Percentiles rank a stretch among this genome's conserved stretches.
Evolutionary conservation across 345 rosid genomes (phyloP).

Genomic region (Dipteronia dyeriana): DNA sequence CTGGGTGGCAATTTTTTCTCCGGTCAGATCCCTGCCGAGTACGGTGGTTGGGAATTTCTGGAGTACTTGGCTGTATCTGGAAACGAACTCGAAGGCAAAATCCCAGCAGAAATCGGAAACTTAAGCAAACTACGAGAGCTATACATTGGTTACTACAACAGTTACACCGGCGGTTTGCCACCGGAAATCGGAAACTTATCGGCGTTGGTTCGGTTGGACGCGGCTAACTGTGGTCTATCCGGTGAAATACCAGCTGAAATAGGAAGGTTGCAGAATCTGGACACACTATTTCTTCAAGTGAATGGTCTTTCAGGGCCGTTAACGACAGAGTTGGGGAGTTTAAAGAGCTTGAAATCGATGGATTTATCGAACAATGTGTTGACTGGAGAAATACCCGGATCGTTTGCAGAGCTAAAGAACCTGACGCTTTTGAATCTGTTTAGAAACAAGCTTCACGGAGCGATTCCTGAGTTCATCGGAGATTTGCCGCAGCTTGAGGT

Average conservation of each 20-base stretch:
- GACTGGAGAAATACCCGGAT: slow-evolving; percentile 68
- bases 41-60: slow-evolving; percentile 66
- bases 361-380: slow-evolving; percentile 87
- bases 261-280: slow-evolving; percentile 67
- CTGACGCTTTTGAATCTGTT: slow-evolving; percentile 75
- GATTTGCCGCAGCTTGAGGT: slow-evolving; percentile 76
- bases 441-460: slow-evolving; percentile 78
- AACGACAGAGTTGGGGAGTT: slow-evolving; percentile 57
- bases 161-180: slow-evolving; percentile 60
- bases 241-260: slow-evolving; percentile 73
- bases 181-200: slow-evolving; percentile 80
- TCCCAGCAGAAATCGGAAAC: slow-evolving; percentile 84
- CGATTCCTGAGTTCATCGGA: slow-evolving; percentile 78
- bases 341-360: slow-evolving; percentile 74
- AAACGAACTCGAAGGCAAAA: slow-evolving; percentile 64
- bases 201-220: slow-evolving; percentile 63
- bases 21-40: slow-evolving; percentile 71
- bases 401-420: slow-evolving; percentile 61
- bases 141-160: slow-evolving; percentile 83
- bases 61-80: slow-evolving; percentile 83
- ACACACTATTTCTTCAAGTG: slow-evolving; percentile 85
- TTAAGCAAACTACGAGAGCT: slow-evolving; percentile 59
- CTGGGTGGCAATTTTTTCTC: slow-evolving; percentile 85
- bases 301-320: slow-evolving; percentile 64
- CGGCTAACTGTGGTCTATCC: slow-evolving; percentile 61